Evolutionary conservation across 2,329 filamentous ascomycete genomes (phyloP).

Genomic region (Calonectria hongkongensis): DNA sequence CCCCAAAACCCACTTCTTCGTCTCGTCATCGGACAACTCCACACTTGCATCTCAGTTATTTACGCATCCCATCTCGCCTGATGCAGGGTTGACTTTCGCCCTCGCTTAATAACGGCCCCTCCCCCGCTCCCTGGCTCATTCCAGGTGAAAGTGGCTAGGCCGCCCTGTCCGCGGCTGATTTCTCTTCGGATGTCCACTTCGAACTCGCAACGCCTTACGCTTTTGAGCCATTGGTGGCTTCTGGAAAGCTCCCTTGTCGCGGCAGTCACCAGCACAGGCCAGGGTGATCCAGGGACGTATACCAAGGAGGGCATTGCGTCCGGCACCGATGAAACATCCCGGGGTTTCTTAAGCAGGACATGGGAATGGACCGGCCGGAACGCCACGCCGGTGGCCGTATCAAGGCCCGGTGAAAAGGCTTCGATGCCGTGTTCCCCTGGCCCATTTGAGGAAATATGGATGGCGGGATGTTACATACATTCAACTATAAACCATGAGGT

Average conservation of each 20-base stretch:
- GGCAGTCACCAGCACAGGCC: constrained; percentile 4
- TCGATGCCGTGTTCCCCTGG: constrained; percentile 5
- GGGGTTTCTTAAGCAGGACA: constrained; percentile 2
- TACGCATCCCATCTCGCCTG: constrained; percentile 18
- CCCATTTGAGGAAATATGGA: background rate
- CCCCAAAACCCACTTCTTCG: constrained; percentile 8
- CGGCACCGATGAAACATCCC: constrained; percentile 37
- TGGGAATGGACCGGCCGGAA: constrained; percentile 19
- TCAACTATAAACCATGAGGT: background rate
- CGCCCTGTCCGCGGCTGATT: background rate
- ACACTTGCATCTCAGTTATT: constrained; percentile 19
- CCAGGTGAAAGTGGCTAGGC: background rate
- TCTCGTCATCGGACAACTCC: constrained; percentile 29
- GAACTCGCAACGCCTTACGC: constrained; percentile 2
- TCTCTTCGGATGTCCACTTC: background rate
- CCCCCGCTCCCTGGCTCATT: constrained; percentile 12
- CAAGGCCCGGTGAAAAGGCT: constrained; percentile 5
- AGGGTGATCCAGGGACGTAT: constrained; percentile 20
- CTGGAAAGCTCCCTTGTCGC: constrained; percentile 22
- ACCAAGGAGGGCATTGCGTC: constrained; percentile 23
- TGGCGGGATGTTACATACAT: constrained; percentile 11
- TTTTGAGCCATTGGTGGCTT: background rate
- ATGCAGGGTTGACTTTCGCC: background rate
- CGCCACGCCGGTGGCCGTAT: constrained; percentile 8
- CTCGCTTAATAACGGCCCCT: constrained; percentile 25